Conservation (phyloP, 2,329 filamentous ascomycete genomes). For the Aspergillus novoparasiticus region DNA sequence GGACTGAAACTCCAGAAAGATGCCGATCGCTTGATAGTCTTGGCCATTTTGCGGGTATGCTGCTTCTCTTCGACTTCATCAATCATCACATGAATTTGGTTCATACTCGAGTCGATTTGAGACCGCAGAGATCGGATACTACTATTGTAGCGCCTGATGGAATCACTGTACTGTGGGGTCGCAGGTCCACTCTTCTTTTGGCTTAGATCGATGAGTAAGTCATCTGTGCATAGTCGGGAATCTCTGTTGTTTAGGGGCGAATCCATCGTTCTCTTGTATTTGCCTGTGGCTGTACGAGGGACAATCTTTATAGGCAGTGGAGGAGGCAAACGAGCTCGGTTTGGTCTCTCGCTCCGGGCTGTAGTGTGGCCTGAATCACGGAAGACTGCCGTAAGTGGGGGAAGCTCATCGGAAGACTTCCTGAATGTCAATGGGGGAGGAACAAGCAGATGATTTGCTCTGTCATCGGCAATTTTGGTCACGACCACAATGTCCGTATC, state of each 20-base stretch:
- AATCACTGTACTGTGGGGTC: constrained; percentile 7
- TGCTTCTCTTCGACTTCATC: constrained; percentile 28
- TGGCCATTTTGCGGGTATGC: constrained; percentile 26
- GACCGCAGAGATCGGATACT: constrained; percentile 27
- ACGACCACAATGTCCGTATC: not conserved
- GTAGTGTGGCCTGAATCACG: not conserved
- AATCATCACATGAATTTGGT: constrained; percentile 29
- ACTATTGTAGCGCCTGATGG: constrained; percentile 27
- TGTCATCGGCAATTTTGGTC: not conserved
- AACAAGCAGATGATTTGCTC: constrained; percentile 15
- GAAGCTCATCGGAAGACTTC: constrained; percentile 19
- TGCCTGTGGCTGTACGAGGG: constrained; percentile 9
- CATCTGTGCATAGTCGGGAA: not conserved
- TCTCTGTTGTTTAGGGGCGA: not conserved
- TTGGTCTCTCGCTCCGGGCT: not conserved
- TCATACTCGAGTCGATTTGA: constrained; percentile 31
- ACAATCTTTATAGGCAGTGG: constrained; percentile 27
- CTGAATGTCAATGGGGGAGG: constrained; percentile 31
- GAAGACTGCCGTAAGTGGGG: not conserved
- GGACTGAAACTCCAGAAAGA: constrained; percentile 47
- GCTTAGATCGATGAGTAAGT: not conserved
- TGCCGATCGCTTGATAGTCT: constrained; percentile 30
- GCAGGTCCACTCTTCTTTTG: not conserved
- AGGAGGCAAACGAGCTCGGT: constrained; percentile 17
- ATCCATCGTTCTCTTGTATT: not conserved